Evolutionary conservation across 2,329 filamentous ascomycete genomes (phyloP).

Genomic region (Talaromyces sp.): DNA sequence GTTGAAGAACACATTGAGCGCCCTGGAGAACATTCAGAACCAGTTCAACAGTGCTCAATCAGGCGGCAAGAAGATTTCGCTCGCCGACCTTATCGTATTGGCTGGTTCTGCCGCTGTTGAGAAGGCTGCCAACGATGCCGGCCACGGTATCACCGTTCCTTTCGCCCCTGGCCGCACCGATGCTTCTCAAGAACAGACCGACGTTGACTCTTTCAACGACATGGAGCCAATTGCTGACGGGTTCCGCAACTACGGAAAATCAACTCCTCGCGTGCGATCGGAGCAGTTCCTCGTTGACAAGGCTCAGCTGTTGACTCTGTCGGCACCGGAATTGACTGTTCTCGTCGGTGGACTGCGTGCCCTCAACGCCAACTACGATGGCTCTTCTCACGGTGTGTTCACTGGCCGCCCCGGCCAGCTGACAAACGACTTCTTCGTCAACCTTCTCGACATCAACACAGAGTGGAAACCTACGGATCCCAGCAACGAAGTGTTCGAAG

Average conservation of each 20-base stretch:
- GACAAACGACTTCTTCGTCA: conserved; percentile 79
- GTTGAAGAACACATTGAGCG: conserved; percentile 57
- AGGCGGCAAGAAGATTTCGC: conserved; percentile 63
- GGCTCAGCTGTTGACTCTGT: conserved; percentile 65
- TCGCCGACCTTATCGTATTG: conserved; percentile 76
- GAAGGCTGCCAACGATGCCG: conserved; percentile 50
- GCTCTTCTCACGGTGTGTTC: conserved; percentile 62
- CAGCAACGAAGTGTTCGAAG: conserved; percentile 58
- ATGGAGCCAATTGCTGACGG: conserved; percentile 68
- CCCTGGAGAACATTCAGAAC: conserved; percentile 61
- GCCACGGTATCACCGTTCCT: conserved; percentile 56
- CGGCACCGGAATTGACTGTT: conserved; percentile 66
- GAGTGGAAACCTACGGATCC: conserved; percentile 56
- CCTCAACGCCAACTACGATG: conserved; percentile 67
- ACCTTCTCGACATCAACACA: conserved; percentile 65
- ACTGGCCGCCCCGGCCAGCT: conserved; percentile 64
- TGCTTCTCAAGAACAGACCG: conserved; percentile 68
- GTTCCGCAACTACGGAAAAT: conserved; percentile 74
- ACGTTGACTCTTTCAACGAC: conserved; percentile 58
- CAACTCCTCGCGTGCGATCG: conserved; percentile 55
- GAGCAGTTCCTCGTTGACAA: conserved; percentile 70
- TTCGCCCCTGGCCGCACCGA: conserved; percentile 71
- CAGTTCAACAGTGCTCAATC: conserved; percentile 55
- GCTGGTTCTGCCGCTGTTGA: conserved; percentile 68
- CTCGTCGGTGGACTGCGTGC: conserved; percentile 68